A percentile compares a stretch with the other conserved stretches of the same genome.
Evolutionary conservation across 2,329 filamentous ascomycete genomes (phyloP).

Genomic region (Graphilbum sp.): DNA sequence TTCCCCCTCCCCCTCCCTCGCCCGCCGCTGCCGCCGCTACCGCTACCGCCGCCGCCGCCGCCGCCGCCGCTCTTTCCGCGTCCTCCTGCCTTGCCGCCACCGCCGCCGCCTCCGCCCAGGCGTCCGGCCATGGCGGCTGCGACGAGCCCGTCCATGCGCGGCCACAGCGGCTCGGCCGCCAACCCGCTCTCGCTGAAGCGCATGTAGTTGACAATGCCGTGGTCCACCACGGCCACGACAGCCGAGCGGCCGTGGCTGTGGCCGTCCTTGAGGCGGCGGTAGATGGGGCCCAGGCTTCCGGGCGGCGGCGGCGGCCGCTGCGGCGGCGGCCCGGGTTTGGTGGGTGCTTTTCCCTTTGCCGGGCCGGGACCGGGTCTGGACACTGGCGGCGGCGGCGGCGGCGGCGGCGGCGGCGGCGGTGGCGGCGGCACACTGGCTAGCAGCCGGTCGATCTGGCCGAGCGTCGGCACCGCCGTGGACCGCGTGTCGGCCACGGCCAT

Average conservation of each 20-base stretch:
- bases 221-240: conserved; percentile 74
- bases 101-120: conserved; percentile 20
- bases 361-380: too few relatives aligned
- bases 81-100: conserved; percentile 15
- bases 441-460: conserved; percentile 54
- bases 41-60: not conserved
- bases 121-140: conserved; percentile 19
- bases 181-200: conserved; percentile 68
- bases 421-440: conserved; percentile 54
- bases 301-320: too few relatives aligned
- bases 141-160: conserved; percentile 29
- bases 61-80: not conserved
- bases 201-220: conserved; percentile 79
- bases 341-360: not conserved
- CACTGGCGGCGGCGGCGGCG: too few relatives aligned
- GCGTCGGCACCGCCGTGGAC: conserved; percentile 52
- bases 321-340: too few relatives aligned
- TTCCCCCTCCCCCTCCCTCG: too few relatives aligned
- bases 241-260: conserved; percentile 49
- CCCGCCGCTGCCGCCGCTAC: too few relatives aligned
- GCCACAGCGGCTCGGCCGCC: conserved; percentile 55
- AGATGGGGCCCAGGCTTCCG: conserved; percentile 26
- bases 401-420: conserved; percentile 33
- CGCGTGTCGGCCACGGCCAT: conserved; percentile 69
- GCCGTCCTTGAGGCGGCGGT: conserved; percentile 69